Evolutionary conservation across 164 flowering plant genomes (phyloP).

Genomic region (Sextonia rubra): DNA sequence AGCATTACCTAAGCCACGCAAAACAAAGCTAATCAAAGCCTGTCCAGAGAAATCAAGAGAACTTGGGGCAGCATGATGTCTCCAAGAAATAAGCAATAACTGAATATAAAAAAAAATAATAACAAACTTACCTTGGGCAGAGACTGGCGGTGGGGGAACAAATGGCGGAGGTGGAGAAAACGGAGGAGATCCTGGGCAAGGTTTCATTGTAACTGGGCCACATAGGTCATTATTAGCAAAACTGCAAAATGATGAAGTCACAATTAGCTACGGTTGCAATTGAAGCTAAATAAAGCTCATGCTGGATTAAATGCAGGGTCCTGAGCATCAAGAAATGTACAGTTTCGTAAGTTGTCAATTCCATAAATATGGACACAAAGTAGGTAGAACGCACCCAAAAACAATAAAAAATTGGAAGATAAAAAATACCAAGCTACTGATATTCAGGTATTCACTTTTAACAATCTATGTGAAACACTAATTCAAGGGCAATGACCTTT

Average conservation of each 20-base stretch:
- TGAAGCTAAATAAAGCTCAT: slow-evolving; percentile 22
- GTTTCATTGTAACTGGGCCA: slow-evolving; percentile 40
- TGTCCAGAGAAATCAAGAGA: neutral
- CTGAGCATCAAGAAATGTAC: neutral
- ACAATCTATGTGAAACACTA: neutral
- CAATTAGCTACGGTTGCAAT: neutral
- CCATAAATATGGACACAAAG: neutral
- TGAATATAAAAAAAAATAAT: too few species aligned
- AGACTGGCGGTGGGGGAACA: slow-evolving; percentile 62
- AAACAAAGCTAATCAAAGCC: slow-evolving; percentile 1
- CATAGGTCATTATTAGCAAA: slow-evolving; percentile 69
- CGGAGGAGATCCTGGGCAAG: slow-evolving; percentile 91
- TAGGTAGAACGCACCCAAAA: neutral
- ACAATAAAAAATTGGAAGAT: neutral
- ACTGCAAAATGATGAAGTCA: slow-evolving; percentile 36
- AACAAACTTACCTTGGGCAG: slow-evolving; percentile 47
- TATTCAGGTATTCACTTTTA: neutral
- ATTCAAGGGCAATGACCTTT: neutral
- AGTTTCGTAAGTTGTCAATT: neutral
- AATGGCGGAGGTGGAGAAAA: slow-evolving; percentile 98
- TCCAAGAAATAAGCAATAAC: neutral
- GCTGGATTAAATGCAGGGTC: slow-evolving; percentile 1
- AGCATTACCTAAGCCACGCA: slow-evolving; percentile 72
- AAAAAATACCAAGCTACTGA: neutral
- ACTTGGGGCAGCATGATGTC: neutral